A percentile compares a stretch with the other conserved stretches of the same genome.
Evolutionary conservation across 495 filamentous ascomycete species (phyloP).

Genomic region (Saxispiralis lemnorum): DNA sequence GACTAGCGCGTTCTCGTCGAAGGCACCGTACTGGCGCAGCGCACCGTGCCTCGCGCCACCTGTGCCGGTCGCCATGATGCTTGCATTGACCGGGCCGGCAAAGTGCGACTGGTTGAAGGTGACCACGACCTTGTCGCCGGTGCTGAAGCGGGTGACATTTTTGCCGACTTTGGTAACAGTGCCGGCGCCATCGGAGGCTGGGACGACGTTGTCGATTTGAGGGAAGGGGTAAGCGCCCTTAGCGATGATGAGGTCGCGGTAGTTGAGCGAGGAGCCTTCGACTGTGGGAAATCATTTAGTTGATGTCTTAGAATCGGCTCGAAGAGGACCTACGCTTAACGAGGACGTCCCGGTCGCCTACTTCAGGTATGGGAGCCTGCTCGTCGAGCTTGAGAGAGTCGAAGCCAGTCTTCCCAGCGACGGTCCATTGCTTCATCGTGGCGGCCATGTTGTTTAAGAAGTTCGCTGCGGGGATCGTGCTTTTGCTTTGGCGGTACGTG

Average conservation of each 20-base stretch:
- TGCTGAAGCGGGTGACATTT: conserved; percentile 47
- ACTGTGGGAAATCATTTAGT: conserved; percentile 21
- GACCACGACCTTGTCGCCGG: conserved; percentile 54
- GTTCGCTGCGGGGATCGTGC: too few species aligned
- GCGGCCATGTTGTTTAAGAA: conserved; percentile 4
- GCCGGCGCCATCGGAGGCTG: conserved; percentile 64
- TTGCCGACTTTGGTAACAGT: conserved; percentile 50
- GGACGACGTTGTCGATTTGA: conserved; percentile 38
- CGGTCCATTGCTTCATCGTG: conserved; percentile 48
- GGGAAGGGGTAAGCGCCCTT: conserved; percentile 55
- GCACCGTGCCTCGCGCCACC: conserved; percentile 57
- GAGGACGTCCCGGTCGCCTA: conserved; percentile 56
- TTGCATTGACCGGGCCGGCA: conserved; percentile 34
- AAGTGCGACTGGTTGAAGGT: conserved; percentile 69
- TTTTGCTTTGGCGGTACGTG: too few species aligned
- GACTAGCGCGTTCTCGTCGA: conserved; percentile 53
- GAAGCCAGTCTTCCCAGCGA: conserved; percentile 38
- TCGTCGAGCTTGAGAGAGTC: conserved; percentile 41
- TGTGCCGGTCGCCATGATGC: conserved; percentile 35
- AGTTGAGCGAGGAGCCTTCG: conserved; percentile 62
- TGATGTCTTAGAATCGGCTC: not conserved
- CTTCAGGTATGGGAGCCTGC: conserved; percentile 36
- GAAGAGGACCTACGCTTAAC: conserved; percentile 32
- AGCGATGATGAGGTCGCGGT: conserved; percentile 63
- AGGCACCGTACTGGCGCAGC: conserved; percentile 52